These are phyloP conservation scores for Panus rudis DNA, from an alignment of 768 basidiomycete genomes.

Conservation along the genomic window DNA sequence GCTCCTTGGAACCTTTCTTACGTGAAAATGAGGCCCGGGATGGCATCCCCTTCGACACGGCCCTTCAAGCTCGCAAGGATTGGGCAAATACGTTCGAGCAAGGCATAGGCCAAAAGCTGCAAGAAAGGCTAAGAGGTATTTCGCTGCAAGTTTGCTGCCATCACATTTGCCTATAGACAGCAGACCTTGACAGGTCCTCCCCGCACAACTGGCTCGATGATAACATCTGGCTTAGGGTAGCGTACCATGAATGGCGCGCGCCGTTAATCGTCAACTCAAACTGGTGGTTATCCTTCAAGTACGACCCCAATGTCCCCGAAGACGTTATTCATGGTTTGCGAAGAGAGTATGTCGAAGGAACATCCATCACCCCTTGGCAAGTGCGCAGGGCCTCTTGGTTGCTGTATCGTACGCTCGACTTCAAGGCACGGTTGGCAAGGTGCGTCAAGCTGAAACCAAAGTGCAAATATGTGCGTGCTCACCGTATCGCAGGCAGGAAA, in stretches of 20 bases:
- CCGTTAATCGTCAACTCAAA: constrained; percentile 88
- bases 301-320: constrained; percentile 60
- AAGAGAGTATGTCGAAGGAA: constrained; percentile 5
- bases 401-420: constrained; percentile 61
- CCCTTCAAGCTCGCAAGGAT: constrained; percentile 46
- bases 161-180: not conserved
- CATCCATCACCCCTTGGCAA: constrained; percentile 73
- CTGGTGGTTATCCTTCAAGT: constrained; percentile 88
- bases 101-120: constrained; percentile 62
- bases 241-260: constrained; percentile 83
- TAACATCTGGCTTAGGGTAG: constrained; percentile 83
- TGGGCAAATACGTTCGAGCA: constrained; percentile 64
- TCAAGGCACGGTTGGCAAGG: constrained; percentile 61
- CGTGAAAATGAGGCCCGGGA: constrained; percentile 64
- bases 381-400: constrained; percentile 81
- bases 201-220: constrained; percentile 94
- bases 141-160: not conserved
- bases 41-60: constrained; percentile 41
- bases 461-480: not conserved
- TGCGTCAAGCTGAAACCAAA: constrained; percentile 33
- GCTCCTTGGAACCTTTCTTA: constrained; percentile 72
- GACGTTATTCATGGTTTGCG: constrained; percentile 20
- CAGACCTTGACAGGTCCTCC: constrained; percentile 66
- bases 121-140: constrained; percentile 67
- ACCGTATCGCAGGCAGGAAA: constrained; percentile 47